Evolutionary conservation across 129 eudicot species (phyloP).

Genomic region (Tanacetum coccineum): DNA sequence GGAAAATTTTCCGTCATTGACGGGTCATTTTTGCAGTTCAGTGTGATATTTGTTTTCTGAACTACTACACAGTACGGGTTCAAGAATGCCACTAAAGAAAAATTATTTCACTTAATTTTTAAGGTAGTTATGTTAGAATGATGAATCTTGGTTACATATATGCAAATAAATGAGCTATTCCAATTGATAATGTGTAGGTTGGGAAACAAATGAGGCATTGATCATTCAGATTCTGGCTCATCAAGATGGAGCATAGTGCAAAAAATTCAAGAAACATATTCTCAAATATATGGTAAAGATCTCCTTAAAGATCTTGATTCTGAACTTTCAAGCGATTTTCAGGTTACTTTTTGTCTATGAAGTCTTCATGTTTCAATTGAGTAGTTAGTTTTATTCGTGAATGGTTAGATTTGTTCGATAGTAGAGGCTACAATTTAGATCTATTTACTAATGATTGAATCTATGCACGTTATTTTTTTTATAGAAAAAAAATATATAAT

Average conservation of each 20-base stretch:
- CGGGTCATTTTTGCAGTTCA: no score
- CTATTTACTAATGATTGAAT: no score
- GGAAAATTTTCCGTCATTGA: no score
- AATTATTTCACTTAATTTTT: no score
- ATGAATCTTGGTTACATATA: background rate
- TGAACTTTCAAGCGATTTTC: slow-evolving; percentile 80
- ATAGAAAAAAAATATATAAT: no score
- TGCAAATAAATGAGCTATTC: background rate
- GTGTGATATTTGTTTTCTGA: no score
- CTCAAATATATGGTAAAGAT: slow-evolving; percentile 68
- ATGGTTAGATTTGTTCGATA: background rate
- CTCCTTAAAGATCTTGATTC: slow-evolving; percentile 73
- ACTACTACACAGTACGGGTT: no score
- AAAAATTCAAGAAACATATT: slow-evolving; percentile 69
- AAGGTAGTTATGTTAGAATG: background rate
- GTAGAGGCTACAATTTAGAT: background rate
- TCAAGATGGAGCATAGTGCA: slow-evolving; percentile 70
- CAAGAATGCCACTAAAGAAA: no score
- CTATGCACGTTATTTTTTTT: no score
- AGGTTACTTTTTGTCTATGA: slow-evolving; percentile 31
- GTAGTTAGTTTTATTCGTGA: no score
- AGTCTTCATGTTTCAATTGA: background rate
- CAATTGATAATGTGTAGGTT: slow-evolving; percentile 44
- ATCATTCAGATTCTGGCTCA: slow-evolving; percentile 80
- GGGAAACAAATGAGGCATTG: slow-evolving; percentile 88